These are phyloP conservation scores for Starmerella apicola DNA, from an alignment of 805 yeast genomes.

Conservation along the genomic window DNA sequence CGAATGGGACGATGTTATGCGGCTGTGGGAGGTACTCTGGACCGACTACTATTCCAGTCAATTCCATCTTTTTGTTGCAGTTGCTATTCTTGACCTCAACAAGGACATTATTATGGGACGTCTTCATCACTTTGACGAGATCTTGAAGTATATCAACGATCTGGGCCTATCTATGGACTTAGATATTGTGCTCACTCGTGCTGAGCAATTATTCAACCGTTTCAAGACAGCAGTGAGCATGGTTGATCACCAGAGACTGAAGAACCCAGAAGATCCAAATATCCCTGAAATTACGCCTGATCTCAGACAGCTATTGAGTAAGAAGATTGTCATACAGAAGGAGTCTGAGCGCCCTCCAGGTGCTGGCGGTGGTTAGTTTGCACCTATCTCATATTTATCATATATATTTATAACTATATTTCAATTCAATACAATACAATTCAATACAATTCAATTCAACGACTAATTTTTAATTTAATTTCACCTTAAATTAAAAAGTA, in stretches of 20 bases:
- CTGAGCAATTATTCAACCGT: slow-evolving; percentile 69
- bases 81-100: slow-evolving; percentile 81
- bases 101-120: slow-evolving; percentile 65
- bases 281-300: slow-evolving; percentile 33
- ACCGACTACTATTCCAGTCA: slow-evolving; percentile 80
- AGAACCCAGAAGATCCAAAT: slow-evolving; percentile 4
- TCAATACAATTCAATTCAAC: too few species aligned
- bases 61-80: slow-evolving; percentile 73
- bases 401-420: too few species aligned
- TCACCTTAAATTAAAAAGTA: too few species aligned
- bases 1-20: slow-evolving; percentile 58
- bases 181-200: slow-evolving; percentile 65
- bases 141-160: slow-evolving; percentile 85
- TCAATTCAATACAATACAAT: too few species aligned
- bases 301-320: slow-evolving; percentile 47
- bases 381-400: too few species aligned
- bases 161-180: slow-evolving; percentile 63
- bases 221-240: slow-evolving; percentile 70
- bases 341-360: slow-evolving; percentile 36
- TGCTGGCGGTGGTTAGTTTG: slow-evolving; percentile 27
- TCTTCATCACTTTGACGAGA: slow-evolving; percentile 74
- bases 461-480: too few species aligned
- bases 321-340: slow-evolving; percentile 48
- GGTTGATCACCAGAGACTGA: slow-evolving; percentile 38
- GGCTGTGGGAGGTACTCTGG: slow-evolving; percentile 87